Evolutionary conservation across 345 rosid genomes (phyloP), one percentile per base, ranked within the genome.

Genomic region (Hevea brasiliensis): DNA sequence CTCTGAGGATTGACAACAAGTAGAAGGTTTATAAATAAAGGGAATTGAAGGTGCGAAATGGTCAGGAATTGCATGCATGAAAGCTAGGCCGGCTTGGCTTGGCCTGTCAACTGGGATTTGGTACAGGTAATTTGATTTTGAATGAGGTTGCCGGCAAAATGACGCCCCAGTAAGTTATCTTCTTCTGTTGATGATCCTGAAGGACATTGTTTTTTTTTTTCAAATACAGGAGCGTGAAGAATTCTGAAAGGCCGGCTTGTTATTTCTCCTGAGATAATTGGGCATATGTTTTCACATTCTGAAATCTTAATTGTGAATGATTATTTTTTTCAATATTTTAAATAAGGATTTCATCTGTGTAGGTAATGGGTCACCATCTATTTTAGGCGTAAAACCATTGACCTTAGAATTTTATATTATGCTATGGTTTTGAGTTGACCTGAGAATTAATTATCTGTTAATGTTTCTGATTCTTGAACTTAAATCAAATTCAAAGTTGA

Each of bases 81-180:
- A 32, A 37, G 62, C 74, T 59, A 60, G 81, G 84, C 87, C 83
- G 81, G 84, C 79, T n/a, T n/a, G n/a, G n/a, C n/a, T n/a, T n/a
- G n/a, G n/a, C n/a, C n/a, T n/a, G n/a, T n/a, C n/a, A n/a, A n/a
- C n/a, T n/a, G n/a, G n/a, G n/a, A n/a, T n/a, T n/a, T n/a, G n/a
- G n/a, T n/a, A n/a, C n/a, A n/a, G n/a, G n/a, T n/a, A n/a, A n/a
- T n/a, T n/a, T n/a, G n/a, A n/a, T n/a, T n/a, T n/a, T n/a, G n/a
- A n/a, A n/a, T n/a, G n/a, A n/a, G n/a, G n/a, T n/a, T n/a, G n/a
- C n/a, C 83, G 81, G 84, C 79, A 57, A 20, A 53, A 20, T 20
- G 9, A 53, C 17, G 8, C 9, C 1, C 18, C 55, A 51, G 55
- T 51, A 32, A 32, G 37, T 32, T 32, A 32, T 4, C 4, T 1